Evolutionary conservation across 2,329 filamentous ascomycete genomes (phyloP), one percentile per base, ranked within the genome.

Genomic region (Alternaria postmessia): DNA sequence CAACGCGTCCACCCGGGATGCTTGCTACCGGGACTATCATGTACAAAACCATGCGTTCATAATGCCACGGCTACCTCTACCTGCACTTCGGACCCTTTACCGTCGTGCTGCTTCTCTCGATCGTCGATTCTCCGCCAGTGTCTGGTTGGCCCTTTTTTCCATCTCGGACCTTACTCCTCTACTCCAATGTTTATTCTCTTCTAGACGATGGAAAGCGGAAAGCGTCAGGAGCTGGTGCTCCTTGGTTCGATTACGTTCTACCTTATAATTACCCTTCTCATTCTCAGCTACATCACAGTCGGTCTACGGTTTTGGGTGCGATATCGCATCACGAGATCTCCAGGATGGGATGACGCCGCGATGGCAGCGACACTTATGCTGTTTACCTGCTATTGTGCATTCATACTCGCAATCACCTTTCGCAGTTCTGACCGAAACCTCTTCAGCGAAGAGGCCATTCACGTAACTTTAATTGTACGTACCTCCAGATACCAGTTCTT

Each of bases 261-360:
- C 18, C 43, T 74, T 8, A 61, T 70, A 41, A 67, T 76, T n/a
- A 64, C 58, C 14, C 70, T 78, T 38, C 60, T 76, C n/a, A 32
- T 69, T 44, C 52, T 71, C 16, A 64, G 67, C 53, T 78, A 75
- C 62, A 39, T 67, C 14, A 68, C 74, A 6, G 74, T 78, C n/a
- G 55, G 54, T 22, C 58, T 77, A 14, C 70, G 75, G 28, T 54
- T 78, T 59, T 78, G 72, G 73, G 75, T 76, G 18, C 65, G 75
- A 26, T 61, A 69, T 38, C 66, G 69, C 20, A 75, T 77, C 34
- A 77, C 75, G 18, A 76, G 71, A 54, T 70, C 68, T 47, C 68
- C 72, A 42, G 75, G 75, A 20, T 76, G 73, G 72, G 75, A 78
- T 55, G 75, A 78, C 64, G 68, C 63, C 4, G 67, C 68, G 4